These are phyloP conservation scores for Hibiscus syriacus DNA, from an alignment of 345 rosid species.

Conservation along the genomic window DNA sequence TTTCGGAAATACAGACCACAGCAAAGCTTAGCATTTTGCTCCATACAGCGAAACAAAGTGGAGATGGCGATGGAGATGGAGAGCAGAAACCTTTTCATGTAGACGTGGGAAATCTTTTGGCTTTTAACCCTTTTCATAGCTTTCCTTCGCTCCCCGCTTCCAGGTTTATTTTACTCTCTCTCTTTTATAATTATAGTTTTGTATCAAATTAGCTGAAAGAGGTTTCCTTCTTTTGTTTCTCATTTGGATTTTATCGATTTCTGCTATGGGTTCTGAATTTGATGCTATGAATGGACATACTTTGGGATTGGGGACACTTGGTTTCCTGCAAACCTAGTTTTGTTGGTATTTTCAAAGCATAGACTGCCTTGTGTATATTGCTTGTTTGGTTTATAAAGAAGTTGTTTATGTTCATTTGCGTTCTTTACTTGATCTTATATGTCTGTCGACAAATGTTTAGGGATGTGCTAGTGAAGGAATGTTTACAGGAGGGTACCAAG, in stretches of 20 bases:
- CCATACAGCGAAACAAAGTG: background rate
- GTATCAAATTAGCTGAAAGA: background rate
- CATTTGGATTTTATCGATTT: background rate
- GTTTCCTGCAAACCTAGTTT: background rate
- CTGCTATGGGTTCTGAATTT: background rate
- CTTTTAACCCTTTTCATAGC: conserved; percentile 43
- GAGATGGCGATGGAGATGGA: conserved; percentile 11
- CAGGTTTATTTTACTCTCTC: background rate
- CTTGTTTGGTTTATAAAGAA: background rate
- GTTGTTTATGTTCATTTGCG: background rate
- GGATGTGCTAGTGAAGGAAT: conserved; percentile 58
- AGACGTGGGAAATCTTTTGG: conserved; percentile 73
- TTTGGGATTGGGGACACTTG: background rate
- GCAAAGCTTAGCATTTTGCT: background rate
- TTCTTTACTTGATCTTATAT: background rate
- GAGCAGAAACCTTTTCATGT: conserved; percentile 24
- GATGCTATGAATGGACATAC: background rate
- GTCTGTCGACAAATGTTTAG: conserved; percentile 22
- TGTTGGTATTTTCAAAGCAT: no score
- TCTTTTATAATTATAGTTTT: background rate
- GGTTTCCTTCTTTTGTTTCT: background rate
- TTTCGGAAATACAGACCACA: background rate
- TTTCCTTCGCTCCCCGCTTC: conserved; percentile 14
- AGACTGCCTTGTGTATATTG: background rate
- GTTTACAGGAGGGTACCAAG: conserved; percentile 53